Evolutionary conservation across 495 filamentous ascomycete genomes (phyloP), one percentile per base, ranked within the genome.

Genomic region (Venustampulla echinocandica): DNA sequence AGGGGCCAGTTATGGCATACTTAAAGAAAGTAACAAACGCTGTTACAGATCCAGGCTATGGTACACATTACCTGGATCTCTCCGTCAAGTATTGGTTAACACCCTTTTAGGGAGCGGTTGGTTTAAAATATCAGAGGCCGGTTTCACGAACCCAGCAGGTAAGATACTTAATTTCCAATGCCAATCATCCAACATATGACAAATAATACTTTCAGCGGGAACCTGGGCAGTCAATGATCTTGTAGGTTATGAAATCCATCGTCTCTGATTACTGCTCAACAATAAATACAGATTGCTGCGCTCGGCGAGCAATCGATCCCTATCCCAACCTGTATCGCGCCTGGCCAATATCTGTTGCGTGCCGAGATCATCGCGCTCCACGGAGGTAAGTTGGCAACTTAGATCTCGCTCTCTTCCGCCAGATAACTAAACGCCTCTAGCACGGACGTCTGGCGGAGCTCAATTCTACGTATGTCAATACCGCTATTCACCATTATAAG

Each of bases 331-430:
- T 71, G 67, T 50, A 54, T 76, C 28, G 64, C 66, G 14, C 60
- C 66, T 0, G 65, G 67, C 20, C 62, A 74, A 40, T 71, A 77
- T 54, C 64, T 76, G 4, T 65, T 76, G 54, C 68, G 73, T 3
- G 69, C 71, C 24, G 73, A 76, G 60, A 51, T 75, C 5, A 66
- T 75, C 17, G 71, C 73, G 6, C 66, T 76, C 25, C 71, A 76
- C 56, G 51, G 51, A 22, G 37, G 27, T 20, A 45, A 42, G 33
- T 3, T 6, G n/a, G 7, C 19, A 46, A 14, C n/a, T 35, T 6
- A n/a, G 5, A n/a, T 6, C 5, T 6, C 5, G 11, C 33, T 39
- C 24, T 6, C 14, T n/a, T 7, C 22, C 17, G 21, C 18, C 1
- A 13, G 2, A 20, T 4, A 11, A 10, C 13, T 7, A 21, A 52